Evolutionary conservation across 2,329 filamentous ascomycete species (phyloP).

Genomic region (Fusarium sp.): DNA sequence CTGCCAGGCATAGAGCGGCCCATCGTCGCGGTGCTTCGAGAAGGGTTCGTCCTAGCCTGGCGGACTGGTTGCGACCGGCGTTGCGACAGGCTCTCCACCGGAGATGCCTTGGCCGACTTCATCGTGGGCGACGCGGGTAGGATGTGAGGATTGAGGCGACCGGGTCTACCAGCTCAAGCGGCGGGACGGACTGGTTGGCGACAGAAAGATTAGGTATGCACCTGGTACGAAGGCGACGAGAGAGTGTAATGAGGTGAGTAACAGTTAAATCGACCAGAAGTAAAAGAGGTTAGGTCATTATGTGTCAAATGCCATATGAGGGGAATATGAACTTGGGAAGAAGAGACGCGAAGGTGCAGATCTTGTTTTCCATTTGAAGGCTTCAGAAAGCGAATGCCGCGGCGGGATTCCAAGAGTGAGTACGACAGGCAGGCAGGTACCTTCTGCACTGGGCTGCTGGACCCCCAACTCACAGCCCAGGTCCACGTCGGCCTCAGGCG

Average conservation of each 20-base stretch:
- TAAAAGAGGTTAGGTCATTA: slow-evolving; percentile 39
- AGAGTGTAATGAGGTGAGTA: slow-evolving; percentile 27
- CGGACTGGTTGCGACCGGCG: slow-evolving; percentile 70
- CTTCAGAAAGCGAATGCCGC: slow-evolving; percentile 41
- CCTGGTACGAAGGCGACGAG: slow-evolving; percentile 22
- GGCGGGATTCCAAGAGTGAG: slow-evolving; percentile 11
- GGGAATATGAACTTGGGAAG: slow-evolving; percentile 33
- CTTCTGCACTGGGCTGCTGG: slow-evolving; percentile 8
- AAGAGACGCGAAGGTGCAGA: slow-evolving; percentile 38
- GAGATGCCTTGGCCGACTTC: slow-evolving; percentile 63
- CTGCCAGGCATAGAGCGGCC: slow-evolving; percentile 54
- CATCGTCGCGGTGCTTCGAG: slow-evolving; percentile 60
- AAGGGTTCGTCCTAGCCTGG: slow-evolving; percentile 70
- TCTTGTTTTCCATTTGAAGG: slow-evolving; percentile 31
- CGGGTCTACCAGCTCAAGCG: slow-evolving; percentile 36
- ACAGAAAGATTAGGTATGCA: slow-evolving; percentile 21
- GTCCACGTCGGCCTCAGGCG: slow-evolving; percentile 30
- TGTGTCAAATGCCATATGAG: slow-evolving; percentile 32
- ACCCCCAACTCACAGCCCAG: neutral
- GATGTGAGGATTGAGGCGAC: slow-evolving; percentile 29
- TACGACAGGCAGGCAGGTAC: slow-evolving; percentile 2
- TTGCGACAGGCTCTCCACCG: slow-evolving; percentile 56
- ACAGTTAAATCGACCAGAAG: slow-evolving; percentile 35
- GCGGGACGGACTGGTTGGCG: slow-evolving; percentile 39
- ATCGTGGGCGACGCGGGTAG: slow-evolving; percentile 52